A percentile compares a stretch with the other conserved stretches of the same genome.
Conservation (phyloP, 495 filamentous ascomycete species). For the Hypomontagnella submonticulosa region DNA sequence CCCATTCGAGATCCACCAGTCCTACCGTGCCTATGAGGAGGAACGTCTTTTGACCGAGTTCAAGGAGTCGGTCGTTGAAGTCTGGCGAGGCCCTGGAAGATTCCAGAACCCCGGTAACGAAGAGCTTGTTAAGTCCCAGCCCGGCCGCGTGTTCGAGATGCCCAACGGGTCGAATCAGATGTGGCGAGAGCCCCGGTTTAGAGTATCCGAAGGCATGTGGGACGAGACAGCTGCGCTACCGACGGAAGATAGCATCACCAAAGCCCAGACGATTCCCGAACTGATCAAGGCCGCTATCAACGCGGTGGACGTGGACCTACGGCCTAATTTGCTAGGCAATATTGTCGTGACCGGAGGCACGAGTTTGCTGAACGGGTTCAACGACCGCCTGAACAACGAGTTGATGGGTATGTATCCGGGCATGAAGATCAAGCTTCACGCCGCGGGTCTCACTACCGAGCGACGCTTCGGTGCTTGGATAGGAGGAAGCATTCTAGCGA, state of each 20-base stretch:
- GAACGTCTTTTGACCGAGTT: slow-evolving; percentile 94
- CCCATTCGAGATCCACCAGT: slow-evolving; percentile 69
- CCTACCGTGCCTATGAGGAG: slow-evolving; percentile 85
- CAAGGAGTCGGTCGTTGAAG: slow-evolving; percentile 95
- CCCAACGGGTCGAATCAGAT: slow-evolving; percentile 95
- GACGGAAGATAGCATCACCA: slow-evolving; percentile 55
- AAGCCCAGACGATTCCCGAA: slow-evolving; percentile 78
- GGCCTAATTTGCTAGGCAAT: slow-evolving; percentile 82
- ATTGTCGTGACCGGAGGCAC: slow-evolving; percentile 94
- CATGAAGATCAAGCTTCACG: slow-evolving; percentile 82
- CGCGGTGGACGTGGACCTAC: slow-evolving; percentile 87
- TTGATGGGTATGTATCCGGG: slow-evolving; percentile 81
- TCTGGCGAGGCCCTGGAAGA: slow-evolving; percentile 85
- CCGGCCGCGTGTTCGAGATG: slow-evolving; percentile 91
- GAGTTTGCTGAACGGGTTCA: slow-evolving; percentile 87
- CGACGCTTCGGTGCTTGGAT: slow-evolving; percentile 93
- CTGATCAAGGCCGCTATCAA: slow-evolving; percentile 81
- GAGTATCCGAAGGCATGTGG: slow-evolving; percentile 86
- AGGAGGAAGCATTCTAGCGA: slow-evolving; percentile 94
- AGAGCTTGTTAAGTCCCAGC: slow-evolving; percentile 71
- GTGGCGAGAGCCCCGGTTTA: slow-evolving; percentile 86
- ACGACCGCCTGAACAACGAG: slow-evolving; percentile 86
- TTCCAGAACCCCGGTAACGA: slow-evolving; percentile 70
- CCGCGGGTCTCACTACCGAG: slow-evolving; percentile 86
- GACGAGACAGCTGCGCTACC: slow-evolving; percentile 76